Percentiles rank a stretch among this genome's conserved stretches.
Evolutionary conservation across 2,329 filamentous ascomycete genomes (phyloP).

Genomic region (Exophiala calicioides): DNA sequence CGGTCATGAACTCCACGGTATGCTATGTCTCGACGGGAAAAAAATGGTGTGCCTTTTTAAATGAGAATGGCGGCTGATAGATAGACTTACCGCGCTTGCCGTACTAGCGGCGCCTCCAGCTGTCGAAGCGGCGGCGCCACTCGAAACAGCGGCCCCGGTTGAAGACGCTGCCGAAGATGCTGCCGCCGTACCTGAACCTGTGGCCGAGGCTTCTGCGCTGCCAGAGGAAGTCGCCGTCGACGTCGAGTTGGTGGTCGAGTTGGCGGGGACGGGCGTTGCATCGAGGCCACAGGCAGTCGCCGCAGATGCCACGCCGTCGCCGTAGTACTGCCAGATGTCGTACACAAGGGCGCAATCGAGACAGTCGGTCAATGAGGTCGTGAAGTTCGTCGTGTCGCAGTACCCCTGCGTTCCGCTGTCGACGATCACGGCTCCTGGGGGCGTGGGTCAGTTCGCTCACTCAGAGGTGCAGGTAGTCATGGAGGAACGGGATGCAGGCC

Average conservation of each 20-base stretch:
- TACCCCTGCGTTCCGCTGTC: constrained; percentile 30
- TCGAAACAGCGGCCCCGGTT: background rate
- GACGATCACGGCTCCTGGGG: constrained; percentile 35
- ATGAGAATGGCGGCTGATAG: background rate
- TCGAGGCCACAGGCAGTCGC: constrained; percentile 35
- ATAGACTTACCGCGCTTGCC: background rate
- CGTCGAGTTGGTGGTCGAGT: constrained; percentile 8
- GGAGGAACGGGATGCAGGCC: no score
- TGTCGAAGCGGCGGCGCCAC: background rate
- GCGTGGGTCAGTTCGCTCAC: background rate
- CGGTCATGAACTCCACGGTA: no score
- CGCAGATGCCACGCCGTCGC: constrained; percentile 39
- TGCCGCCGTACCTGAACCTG: background rate
- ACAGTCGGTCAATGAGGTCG: constrained; percentile 34
- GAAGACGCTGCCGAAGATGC: background rate
- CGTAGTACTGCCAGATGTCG: constrained; percentile 51
- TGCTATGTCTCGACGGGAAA: no score
- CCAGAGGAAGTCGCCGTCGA: constrained; percentile 31
- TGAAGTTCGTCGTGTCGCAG: constrained; percentile 35
- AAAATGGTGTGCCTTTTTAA: no score
- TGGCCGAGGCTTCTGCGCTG: background rate
- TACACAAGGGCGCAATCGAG: constrained; percentile 47
- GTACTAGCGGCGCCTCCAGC: background rate
- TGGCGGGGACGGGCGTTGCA: constrained; percentile 25
- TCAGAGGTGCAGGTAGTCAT: background rate